Conservation (phyloP, 768 basidiomycete species). For the Naganishia friedmannii region DNA sequence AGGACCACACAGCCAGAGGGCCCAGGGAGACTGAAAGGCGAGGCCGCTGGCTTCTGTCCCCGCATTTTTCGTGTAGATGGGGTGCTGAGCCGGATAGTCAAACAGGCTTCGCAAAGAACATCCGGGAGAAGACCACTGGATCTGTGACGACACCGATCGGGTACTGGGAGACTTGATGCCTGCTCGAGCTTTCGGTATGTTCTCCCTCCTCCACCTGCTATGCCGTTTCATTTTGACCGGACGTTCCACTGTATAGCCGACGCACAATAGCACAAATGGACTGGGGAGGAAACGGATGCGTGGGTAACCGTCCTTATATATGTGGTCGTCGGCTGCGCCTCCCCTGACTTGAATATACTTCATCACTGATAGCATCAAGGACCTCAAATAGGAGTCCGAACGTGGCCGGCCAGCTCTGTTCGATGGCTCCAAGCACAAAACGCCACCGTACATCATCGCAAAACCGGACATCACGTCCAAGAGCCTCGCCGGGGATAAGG, state of each 20-base stretch:
- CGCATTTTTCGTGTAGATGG: too few species aligned
- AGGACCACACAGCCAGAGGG: conserved; percentile 94
- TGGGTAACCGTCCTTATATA: too few species aligned
- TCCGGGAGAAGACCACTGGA: conserved; percentile 45
- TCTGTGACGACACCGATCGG: conserved; percentile 40
- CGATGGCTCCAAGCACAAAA: conserved; percentile 8
- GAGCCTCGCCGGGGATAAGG: conserved; percentile 29
- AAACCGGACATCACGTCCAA: conserved; percentile 46
- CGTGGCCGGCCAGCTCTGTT: too few species aligned
- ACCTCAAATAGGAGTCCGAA: not conserved
- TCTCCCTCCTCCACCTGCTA: too few species aligned
- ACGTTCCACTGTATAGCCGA: conserved; percentile 35
- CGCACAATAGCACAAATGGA: conserved; percentile 46
- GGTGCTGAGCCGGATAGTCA: too few species aligned
- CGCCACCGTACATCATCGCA: conserved; percentile 49
- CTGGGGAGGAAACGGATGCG: conserved; percentile 28
- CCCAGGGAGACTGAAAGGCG: conserved; percentile 81
- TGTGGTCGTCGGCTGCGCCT: too few species aligned
- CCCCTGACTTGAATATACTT: too few species aligned
- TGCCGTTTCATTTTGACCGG: too few species aligned
- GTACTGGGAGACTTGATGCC: conserved; percentile 48
- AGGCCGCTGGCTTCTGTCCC: conserved; percentile 46
- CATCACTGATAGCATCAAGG: not conserved
- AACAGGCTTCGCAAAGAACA: conserved; percentile 45
- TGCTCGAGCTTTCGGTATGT: conserved; percentile 44